Percentiles rank a stretch among this genome's conserved stretches.
phyloP scores from a whole-genome alignment of 2,329 filamentous ascomycete species.

The Tolypocladium cylindrosporum region DNA sequence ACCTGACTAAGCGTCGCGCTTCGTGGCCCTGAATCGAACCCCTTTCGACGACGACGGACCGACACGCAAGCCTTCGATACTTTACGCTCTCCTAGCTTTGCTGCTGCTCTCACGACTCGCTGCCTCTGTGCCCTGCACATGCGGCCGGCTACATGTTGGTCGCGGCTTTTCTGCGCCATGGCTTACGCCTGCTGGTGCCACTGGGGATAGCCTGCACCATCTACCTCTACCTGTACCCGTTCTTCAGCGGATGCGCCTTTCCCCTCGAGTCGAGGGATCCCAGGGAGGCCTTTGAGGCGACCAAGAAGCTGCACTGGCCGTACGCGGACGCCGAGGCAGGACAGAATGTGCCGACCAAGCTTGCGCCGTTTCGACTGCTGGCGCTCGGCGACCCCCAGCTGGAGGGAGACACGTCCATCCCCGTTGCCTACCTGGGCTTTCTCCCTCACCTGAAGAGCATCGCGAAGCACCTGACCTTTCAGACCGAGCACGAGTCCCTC shows the following conservation, averaged over 20 bases:
- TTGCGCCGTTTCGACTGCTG: slow-evolving; percentile 75
- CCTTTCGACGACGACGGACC: neutral
- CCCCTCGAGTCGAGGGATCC: slow-evolving; percentile 39
- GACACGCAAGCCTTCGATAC: neutral
- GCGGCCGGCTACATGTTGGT: slow-evolving; percentile 39
- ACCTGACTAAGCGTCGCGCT: neutral
- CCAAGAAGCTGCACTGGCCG: slow-evolving; percentile 32
- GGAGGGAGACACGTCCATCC: slow-evolving; percentile 82
- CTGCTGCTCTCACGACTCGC: neutral
- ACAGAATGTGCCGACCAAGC: slow-evolving; percentile 13
- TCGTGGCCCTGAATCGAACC: neutral
- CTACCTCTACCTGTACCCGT: slow-evolving; percentile 82
- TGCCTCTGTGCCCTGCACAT: slow-evolving; percentile 15
- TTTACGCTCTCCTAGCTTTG: neutral
- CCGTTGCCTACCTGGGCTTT: slow-evolving; percentile 39
- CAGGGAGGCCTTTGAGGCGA: slow-evolving; percentile 22
- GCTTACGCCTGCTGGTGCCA: slow-evolving; percentile 43
- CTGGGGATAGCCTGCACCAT: slow-evolving; percentile 59
- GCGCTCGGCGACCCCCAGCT: slow-evolving; percentile 87
- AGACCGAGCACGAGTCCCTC: slow-evolving; percentile 33
- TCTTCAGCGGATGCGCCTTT: slow-evolving; percentile 73
- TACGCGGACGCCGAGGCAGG: slow-evolving; percentile 13
- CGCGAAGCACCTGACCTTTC: slow-evolving; percentile 36
- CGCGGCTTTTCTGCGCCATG: slow-evolving; percentile 44
- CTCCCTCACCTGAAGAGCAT: slow-evolving; percentile 44